phyloP scores from a whole-genome alignment of 306 rosid genomes.

The Prunus mira region DNA sequence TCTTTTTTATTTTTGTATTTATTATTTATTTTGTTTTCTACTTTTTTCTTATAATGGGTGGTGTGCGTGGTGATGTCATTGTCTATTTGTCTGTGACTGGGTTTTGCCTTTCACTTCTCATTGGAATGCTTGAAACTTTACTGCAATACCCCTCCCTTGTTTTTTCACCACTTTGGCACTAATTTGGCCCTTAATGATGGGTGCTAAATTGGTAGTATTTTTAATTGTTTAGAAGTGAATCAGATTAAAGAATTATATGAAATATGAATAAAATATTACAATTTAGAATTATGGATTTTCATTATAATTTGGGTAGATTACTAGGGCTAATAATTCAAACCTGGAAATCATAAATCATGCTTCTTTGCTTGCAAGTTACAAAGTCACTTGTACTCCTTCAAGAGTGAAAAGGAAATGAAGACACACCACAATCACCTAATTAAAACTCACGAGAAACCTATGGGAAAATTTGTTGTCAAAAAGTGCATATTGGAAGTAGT shows the following conservation, averaged over 20 bases:
- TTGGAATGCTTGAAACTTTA: neutral
- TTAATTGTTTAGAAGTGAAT: neutral
- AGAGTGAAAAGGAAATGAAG: neutral
- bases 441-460: neutral
- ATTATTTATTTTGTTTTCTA: neutral
- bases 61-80: neutral
- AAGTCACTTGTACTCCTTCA: neutral
- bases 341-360: neutral
- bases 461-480: neutral
- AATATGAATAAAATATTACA: too few relatives aligned
- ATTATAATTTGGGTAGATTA: neutral
- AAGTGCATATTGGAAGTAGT: neutral
- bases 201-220: neutral
- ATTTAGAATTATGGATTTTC: neutral
- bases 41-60: too few relatives aligned
- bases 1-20: conserved; percentile 1
- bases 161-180: neutral
- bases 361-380: neutral
- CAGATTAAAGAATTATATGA: too few relatives aligned
- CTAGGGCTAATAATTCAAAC: neutral
- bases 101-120: neutral
- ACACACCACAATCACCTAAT: neutral
- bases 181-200: neutral
- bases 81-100: neutral
- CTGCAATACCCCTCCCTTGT: neutral